Conservation (phyloP, 768 basidiomycete species). For the Phaffia tasmanica region DNA sequence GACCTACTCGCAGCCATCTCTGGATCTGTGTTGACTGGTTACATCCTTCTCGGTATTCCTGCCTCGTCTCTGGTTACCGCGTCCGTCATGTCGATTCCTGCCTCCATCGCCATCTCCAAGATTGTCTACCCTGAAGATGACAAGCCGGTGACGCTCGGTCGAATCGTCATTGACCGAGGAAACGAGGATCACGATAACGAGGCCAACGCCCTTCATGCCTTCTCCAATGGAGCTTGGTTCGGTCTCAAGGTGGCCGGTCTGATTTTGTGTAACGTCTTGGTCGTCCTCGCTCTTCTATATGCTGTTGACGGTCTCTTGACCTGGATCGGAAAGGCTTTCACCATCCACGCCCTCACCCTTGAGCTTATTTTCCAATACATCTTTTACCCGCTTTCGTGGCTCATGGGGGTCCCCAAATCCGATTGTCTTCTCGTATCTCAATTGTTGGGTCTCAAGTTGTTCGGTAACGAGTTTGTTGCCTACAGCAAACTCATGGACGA, state of each 20-base stretch:
- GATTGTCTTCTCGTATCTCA: slow-evolving; percentile 58
- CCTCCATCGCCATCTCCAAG: slow-evolving; percentile 84
- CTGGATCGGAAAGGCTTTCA: slow-evolving; percentile 73
- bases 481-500: not conserved
- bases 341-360: slow-evolving; percentile 59
- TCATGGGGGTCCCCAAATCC: slow-evolving; percentile 42
- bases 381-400: slow-evolving; percentile 77
- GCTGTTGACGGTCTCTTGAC: slow-evolving; percentile 53
- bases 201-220: slow-evolving; percentile 79
- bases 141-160: slow-evolving; percentile 74
- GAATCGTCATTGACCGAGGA: slow-evolving; percentile 70
- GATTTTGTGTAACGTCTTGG: slow-evolving; percentile 55
- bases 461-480: slow-evolving; percentile 40
- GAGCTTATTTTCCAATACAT: slow-evolving; percentile 76
- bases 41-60: slow-evolving; percentile 49
- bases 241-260: slow-evolving; percentile 78
- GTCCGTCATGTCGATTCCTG: slow-evolving; percentile 90
- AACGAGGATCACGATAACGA: slow-evolving; percentile 47
- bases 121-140: slow-evolving; percentile 73
- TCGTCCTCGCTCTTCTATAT: slow-evolving; percentile 69
- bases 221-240: slow-evolving; percentile 71
- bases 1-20: slow-evolving; percentile 57
- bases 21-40: slow-evolving; percentile 76
- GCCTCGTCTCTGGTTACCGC: slow-evolving; percentile 48
- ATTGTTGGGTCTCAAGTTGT: slow-evolving; percentile 72